These are phyloP conservation scores for Tetracentron sinense DNA, from an alignment of 164 flowering plant species.

Conservation along the genomic window DNA sequence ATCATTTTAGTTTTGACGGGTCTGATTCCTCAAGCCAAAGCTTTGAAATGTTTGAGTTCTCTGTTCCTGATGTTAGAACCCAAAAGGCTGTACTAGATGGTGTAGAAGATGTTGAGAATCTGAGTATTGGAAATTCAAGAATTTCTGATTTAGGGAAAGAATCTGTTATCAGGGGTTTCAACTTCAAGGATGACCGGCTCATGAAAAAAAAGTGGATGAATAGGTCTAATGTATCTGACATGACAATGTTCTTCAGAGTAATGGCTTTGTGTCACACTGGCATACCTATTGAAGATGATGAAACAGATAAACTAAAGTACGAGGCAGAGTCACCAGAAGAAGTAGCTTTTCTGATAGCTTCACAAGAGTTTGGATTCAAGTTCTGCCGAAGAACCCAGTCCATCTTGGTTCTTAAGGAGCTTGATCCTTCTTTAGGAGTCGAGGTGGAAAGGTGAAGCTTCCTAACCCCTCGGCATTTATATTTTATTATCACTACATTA, in stretches of 20 bases:
- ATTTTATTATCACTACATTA: background rate
- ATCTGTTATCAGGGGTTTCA: constrained; percentile 53
- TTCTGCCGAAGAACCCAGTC: constrained; percentile 64
- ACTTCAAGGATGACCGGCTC: constrained; percentile 59
- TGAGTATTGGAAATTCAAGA: constrained; percentile 5
- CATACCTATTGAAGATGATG: constrained; percentile 57
- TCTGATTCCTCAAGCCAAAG: constrained; percentile 29
- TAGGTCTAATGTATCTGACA: constrained; percentile 17
- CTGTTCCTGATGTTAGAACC: constrained; percentile 20
- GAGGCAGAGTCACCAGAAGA: constrained; percentile 91
- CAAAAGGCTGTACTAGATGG: constrained; percentile 15
- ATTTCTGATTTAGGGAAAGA: constrained; percentile 15
- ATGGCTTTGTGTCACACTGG: constrained; percentile 76
- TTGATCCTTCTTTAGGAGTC: constrained; percentile 28
- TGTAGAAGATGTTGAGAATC: constrained; percentile 8
- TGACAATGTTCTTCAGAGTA: constrained; percentile 46
- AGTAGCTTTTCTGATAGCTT: constrained; percentile 70
- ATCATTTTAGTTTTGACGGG: constrained; percentile 17
- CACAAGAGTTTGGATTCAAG: constrained; percentile 69
- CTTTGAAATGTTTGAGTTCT: constrained; percentile 26
- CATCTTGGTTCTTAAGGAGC: constrained; percentile 35
- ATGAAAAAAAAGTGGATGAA: constrained; percentile 41
- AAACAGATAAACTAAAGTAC: constrained; percentile 44
- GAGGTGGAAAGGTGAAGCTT: constrained; percentile 42
- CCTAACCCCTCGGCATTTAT: background rate